These are phyloP conservation scores for Gymnopilus junonius DNA, from an alignment of 768 basidiomycete species.

Conservation along the genomic window DNA sequence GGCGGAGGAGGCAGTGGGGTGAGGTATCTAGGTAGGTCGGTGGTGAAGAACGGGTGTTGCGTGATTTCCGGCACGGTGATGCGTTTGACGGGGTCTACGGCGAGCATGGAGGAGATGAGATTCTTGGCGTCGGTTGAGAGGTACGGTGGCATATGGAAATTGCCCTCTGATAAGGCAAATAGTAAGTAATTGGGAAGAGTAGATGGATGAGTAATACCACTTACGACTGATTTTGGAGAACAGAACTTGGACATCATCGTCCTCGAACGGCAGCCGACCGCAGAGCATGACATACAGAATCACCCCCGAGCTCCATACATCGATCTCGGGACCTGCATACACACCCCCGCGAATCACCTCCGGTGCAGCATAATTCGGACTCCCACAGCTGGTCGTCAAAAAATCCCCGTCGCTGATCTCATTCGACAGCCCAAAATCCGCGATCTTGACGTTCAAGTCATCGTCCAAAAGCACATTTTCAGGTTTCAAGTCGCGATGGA, in stretches of 20 bases:
- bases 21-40: conserved; percentile 86
- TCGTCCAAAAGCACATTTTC: conserved; percentile 92
- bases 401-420: conserved; percentile 97
- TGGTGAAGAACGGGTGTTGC: conserved; percentile 87
- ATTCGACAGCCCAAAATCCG: conserved; percentile 97
- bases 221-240: conserved; percentile 94
- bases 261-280: conserved; percentile 95
- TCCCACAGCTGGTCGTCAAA: conserved; percentile 95
- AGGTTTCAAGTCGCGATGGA: conserved; percentile 97
- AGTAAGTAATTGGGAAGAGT: conserved; percentile 8
- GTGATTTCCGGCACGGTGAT: conserved; percentile 94
- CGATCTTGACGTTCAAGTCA: conserved; percentile 92
- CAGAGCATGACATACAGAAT: conserved; percentile 98
- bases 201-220: conserved; percentile 27
- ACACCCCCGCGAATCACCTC: conserved; percentile 96
- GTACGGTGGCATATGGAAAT: conserved; percentile 83
- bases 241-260: conserved; percentile 90
- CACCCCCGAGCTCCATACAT: conserved; percentile 99
- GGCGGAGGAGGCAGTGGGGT: conserved; percentile 78
- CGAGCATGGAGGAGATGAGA: conserved; percentile 89
- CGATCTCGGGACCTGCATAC: conserved; percentile 97
- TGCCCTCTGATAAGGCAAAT: conserved; percentile 64
- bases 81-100: conserved; percentile 92
- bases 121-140: conserved; percentile 77
- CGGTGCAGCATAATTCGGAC: conserved; percentile 98